Base-by-base conservation (phyloP, 2,329 filamentous ascomycete species). In the Gliomastix tumulicola region DNA sequence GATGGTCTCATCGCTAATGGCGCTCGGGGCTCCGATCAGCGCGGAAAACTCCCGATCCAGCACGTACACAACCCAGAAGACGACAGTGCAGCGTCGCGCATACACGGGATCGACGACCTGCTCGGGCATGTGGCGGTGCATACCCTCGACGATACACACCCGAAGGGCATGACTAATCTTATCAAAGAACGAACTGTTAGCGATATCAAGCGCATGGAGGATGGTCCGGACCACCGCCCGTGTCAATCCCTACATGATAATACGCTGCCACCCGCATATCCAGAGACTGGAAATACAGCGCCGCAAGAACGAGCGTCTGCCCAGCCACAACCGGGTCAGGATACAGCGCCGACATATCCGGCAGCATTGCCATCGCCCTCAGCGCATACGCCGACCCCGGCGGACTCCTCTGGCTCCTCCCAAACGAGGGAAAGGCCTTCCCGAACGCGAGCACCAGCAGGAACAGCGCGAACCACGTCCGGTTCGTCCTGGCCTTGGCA, bases 241-340 rank as follows among this genome's bases (percentile, higher is more conserved):
- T n/a, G n/a, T n/a, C n/a, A n/a, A n/a, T n/a, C 23, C 54, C 41
- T n/a, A 62, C 60, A 36, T 63, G 57, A 10, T 63, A 57, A 19
- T 59, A 62, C 0, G 60, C 60, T 2, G 55, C 55, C 0, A 59
- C 47, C 34, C 60, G 49, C 56, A 63, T 62, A 13, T 64, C 60
- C 3, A 64, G 49, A 1, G 61, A 63, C 21, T 64, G 60, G 4
- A 63, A 52, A 37, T 63, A 64, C 0, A 64, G 44, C 0, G 60
- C 59, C 0, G 52, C 59, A 7, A 64, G 21, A 0, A 56, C 53
- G 0, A 64, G 42, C 0, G 57, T 56, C 12, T 64, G 21, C 4
- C 31, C 35, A 12, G 35, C 28, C 9, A 28, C 13, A 28, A 28
- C 25, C 16, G 27, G 35, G 25, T 20, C 17, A 13, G 13, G 17